Conservation (phyloP, 352 stramenopile species). For the Bremia lactucae region DNA sequence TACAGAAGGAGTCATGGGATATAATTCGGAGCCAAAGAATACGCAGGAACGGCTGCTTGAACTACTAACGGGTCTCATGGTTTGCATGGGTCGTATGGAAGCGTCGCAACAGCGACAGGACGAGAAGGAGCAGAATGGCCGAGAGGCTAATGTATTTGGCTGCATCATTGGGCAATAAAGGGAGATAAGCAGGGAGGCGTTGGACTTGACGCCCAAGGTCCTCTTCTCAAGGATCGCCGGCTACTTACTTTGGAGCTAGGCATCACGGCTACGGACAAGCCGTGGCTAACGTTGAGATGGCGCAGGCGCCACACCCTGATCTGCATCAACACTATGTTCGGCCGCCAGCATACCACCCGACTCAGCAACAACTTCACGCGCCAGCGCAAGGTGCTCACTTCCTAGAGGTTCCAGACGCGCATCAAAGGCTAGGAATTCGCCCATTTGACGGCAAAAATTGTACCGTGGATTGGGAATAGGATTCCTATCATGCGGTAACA, state of each 20-base stretch:
- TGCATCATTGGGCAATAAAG: background rate
- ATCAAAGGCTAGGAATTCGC: slow-evolving; percentile 5
- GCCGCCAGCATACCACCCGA: background rate
- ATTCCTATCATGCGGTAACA: too few relatives aligned
- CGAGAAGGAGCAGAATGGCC: background rate
- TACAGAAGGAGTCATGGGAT: background rate
- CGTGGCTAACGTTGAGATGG: background rate
- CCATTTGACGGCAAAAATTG: slow-evolving; percentile 12
- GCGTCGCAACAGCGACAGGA: background rate
- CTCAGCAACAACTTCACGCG: background rate
- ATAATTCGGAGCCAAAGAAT: background rate
- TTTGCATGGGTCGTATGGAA: background rate
- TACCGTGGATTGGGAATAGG: too few relatives aligned
- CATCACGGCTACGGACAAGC: background rate
- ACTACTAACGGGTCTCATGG: background rate
- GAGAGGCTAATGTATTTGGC: background rate
- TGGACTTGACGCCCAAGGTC: background rate
- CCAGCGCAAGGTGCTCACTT: background rate
- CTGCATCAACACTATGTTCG: too few relatives aligned
- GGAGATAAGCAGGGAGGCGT: background rate
- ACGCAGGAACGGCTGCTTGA: background rate
- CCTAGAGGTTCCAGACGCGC: background rate
- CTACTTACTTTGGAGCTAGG: background rate
- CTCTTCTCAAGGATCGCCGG: background rate
- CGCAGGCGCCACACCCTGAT: background rate